phyloP scores from a whole-genome alignment of 1,284 basidiomycete species.

The Xanthoconium separans region DNA sequence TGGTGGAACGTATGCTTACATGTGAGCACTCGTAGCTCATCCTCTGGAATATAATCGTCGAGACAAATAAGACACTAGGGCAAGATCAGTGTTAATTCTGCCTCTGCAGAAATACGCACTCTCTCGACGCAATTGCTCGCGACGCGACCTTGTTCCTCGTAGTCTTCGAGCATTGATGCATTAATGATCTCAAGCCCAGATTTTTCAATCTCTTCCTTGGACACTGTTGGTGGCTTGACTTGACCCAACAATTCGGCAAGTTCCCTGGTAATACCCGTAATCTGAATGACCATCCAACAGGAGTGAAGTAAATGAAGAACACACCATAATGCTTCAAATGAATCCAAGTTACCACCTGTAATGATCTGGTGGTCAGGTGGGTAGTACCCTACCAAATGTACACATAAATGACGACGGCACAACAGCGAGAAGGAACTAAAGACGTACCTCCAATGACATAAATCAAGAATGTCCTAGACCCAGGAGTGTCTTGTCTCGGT shows the following conservation, averaged over 20 bases:
- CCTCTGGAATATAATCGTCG: slow-evolving; percentile 74
- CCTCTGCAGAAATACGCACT: slow-evolving; percentile 43
- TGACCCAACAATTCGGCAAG: slow-evolving; percentile 77
- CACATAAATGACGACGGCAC: slow-evolving; percentile 6
- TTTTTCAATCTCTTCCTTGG: slow-evolving; percentile 78
- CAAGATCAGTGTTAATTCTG: background rate
- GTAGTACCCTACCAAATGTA: slow-evolving; percentile 64
- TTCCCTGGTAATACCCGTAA: slow-evolving; percentile 45
- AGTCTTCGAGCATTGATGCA: slow-evolving; percentile 48
- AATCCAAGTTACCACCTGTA: slow-evolving; percentile 71
- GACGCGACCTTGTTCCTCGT: slow-evolving; percentile 60
- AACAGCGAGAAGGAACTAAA: background rate
- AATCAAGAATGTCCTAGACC: slow-evolving; percentile 74
- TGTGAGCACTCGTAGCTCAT: slow-evolving; percentile 73
- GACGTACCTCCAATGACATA: slow-evolving; percentile 74
- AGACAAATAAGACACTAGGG: slow-evolving; percentile 77
- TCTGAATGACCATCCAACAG: background rate
- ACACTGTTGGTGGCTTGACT: slow-evolving; percentile 76
- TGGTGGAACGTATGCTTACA: slow-evolving; percentile 88
- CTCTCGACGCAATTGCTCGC: slow-evolving; percentile 75
- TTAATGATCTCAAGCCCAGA: slow-evolving; percentile 75
- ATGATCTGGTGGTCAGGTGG: slow-evolving; percentile 84
- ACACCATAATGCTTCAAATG: slow-evolving; percentile 74
- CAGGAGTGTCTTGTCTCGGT: slow-evolving; percentile 37
- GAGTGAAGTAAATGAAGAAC: slow-evolving; percentile 25